A percentile compares a stretch with the other conserved stretches of the same genome.
Conservation (phyloP, 805 yeast genomes). For the Candida adriatica region DNA sequence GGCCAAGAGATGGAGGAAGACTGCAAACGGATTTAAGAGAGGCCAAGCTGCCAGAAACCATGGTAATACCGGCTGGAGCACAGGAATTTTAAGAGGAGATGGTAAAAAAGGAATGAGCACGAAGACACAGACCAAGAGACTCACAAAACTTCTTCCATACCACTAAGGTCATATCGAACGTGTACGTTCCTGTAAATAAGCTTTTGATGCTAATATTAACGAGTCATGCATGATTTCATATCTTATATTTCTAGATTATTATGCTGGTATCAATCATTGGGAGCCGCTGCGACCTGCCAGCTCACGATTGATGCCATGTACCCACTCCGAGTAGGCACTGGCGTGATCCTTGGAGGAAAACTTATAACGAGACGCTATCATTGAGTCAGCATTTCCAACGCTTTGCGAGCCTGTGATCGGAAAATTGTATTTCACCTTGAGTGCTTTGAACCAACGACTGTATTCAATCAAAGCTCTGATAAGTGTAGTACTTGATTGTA, state of each 20-base stretch:
- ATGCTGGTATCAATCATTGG: too few species aligned
- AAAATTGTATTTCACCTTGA: conserved; percentile 38
- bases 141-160: conserved; percentile 42
- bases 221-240: too few species aligned
- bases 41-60: conserved; percentile 80
- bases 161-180: conserved; percentile 7
- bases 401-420: conserved; percentile 9
- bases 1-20: conserved; percentile 78
- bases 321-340: background rate
- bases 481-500: conserved; percentile 45
- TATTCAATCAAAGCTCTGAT: conserved; percentile 48
- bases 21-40: conserved; percentile 59
- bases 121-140: conserved; percentile 49
- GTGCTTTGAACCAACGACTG: conserved; percentile 55
- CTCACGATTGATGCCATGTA: background rate
- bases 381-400: conserved; percentile 10
- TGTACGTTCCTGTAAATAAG: background rate
- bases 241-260: too few species aligned
- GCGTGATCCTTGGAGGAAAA: conserved; percentile 7
- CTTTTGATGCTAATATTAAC: background rate
- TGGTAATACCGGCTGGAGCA: conserved; percentile 86
- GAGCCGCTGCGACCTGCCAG: background rate
- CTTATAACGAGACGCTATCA: conserved; percentile 27
- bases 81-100: conserved; percentile 49
- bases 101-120: conserved; percentile 54